Evolutionary conservation across 371 early-diverging fungal genomes (phyloP).

Genomic region (Mortierella sp.): DNA sequence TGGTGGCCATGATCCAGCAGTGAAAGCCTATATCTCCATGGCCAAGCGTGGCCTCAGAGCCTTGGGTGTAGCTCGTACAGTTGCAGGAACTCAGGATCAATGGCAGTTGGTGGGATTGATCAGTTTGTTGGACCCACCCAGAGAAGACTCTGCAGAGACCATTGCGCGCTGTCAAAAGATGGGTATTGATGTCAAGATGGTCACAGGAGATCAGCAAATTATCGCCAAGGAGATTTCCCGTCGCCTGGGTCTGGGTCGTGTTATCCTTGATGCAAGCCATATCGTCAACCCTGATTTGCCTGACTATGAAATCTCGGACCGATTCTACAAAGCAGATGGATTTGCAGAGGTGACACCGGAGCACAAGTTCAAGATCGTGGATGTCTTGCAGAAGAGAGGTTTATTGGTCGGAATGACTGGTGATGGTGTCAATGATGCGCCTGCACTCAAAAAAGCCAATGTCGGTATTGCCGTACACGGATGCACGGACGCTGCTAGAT

Average conservation of each 20-base stretch:
- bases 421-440: constrained; percentile 92
- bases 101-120: constrained; percentile 76
- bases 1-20: constrained; percentile 84
- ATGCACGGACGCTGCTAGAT: constrained; percentile 95
- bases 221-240: constrained; percentile 87
- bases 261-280: constrained; percentile 76
- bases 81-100: constrained; percentile 73
- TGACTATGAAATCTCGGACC: constrained; percentile 66
- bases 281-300: constrained; percentile 74
- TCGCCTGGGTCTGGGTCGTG: constrained; percentile 75
- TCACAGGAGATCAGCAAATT: constrained; percentile 85
- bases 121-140: constrained; percentile 92
- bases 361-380: constrained; percentile 87
- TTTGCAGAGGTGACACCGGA: constrained; percentile 87
- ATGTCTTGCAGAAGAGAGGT: constrained; percentile 79
- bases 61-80: constrained; percentile 88
- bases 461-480: constrained; percentile 91
- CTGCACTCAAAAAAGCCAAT: constrained; percentile 91
- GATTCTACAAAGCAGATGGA: constrained; percentile 77
- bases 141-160: constrained; percentile 78
- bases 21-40: constrained; percentile 72
- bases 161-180: constrained; percentile 73
- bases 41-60: constrained; percentile 87
- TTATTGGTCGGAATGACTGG: constrained; percentile 90
- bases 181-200: constrained; percentile 84